Conservation (phyloP, 2,329 filamentous ascomycete genomes). For the Claviceps cyperi region DNA sequence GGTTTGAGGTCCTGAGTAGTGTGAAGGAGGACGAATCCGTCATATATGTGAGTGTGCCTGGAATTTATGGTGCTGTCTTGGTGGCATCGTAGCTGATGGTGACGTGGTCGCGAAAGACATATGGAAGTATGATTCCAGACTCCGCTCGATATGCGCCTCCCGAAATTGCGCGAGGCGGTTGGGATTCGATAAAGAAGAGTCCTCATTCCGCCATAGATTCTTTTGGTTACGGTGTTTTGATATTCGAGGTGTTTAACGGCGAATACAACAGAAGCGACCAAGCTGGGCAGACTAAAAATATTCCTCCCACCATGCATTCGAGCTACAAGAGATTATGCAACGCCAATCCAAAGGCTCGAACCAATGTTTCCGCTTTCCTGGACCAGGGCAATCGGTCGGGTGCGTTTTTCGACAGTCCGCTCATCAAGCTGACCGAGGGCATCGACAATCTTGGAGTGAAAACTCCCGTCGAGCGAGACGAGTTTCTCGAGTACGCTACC, state of each 20-base stretch:
- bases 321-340: constrained; percentile 85
- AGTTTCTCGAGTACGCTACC: constrained; percentile 52
- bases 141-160: constrained; percentile 73
- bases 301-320: constrained; percentile 78
- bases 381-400: constrained; percentile 74
- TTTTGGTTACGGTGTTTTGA: constrained; percentile 69
- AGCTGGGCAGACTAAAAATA: constrained; percentile 68
- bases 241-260: constrained; percentile 88
- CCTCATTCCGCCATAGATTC: constrained; percentile 74
- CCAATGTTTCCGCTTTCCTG: constrained; percentile 73
- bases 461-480: constrained; percentile 66
- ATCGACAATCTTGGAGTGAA: constrained; percentile 90
- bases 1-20: constrained; percentile 85
- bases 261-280: constrained; percentile 64
- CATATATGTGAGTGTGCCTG: constrained; percentile 53
- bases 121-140: constrained; percentile 77
- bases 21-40: constrained; percentile 92
- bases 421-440: constrained; percentile 85
- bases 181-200: constrained; percentile 76
- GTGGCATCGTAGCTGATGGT: constrained; percentile 2
- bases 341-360: constrained; percentile 73
- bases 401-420: constrained; percentile 80
- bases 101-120: constrained; percentile 39
- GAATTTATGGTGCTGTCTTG: background rate
- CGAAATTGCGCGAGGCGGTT: constrained; percentile 74